Base-by-base conservation (phyloP, 2,329 filamentous ascomycete genomes). In the Aschersonia sp. region DNA sequence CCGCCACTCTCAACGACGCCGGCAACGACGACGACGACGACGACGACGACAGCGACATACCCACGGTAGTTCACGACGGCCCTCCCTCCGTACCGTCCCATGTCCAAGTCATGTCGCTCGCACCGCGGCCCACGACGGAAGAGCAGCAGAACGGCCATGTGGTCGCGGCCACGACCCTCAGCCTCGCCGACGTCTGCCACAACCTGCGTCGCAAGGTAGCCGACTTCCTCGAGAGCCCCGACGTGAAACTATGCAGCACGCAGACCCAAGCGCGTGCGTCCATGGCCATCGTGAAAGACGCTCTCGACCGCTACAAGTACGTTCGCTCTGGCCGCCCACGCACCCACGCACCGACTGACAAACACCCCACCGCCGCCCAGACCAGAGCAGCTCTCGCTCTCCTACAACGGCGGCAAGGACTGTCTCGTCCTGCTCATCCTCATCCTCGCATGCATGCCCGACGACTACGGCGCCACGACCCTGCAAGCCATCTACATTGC, bases 381-480 rank as follows among this genome's bases (percentile, higher is more conserved):
- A 50, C 76, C 84, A 52, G 74, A 83, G 50, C 77, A 94, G 61
- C 75, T 97, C 51, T 88, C 89, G 4, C 73, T 97, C 53, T 94
- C 91, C 49, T 98, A 96, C 68, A 98, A 98, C 58, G 92, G 92
- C 60, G 92, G 92, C 51, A 98, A 98, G 65, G 92, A 97, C 73
- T 97, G 91, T 59, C 83, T 97, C 20, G 89, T 97, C 47, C 80
- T 97, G 20, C 74, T 97, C 5, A 77, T 96, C 58, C 73, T 97
- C 54, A 87, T 95, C 60, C 81, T 97, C 55, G 82, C 84, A 52
- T 74, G 70, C 55, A 69, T 77, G 47, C 67, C 74, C 28, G 59
- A 62, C 42, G 47, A 58, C 10, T 38, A 53, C 44, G 45, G 58
- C 43, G 72, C 76, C 10, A 45, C 57, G 2, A 63, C 66, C 51